Percentiles rank a stretch among this genome's conserved stretches.
phyloP scores from a whole-genome alignment of 169 alveolate genomes.

The Theileria parva region DNA sequence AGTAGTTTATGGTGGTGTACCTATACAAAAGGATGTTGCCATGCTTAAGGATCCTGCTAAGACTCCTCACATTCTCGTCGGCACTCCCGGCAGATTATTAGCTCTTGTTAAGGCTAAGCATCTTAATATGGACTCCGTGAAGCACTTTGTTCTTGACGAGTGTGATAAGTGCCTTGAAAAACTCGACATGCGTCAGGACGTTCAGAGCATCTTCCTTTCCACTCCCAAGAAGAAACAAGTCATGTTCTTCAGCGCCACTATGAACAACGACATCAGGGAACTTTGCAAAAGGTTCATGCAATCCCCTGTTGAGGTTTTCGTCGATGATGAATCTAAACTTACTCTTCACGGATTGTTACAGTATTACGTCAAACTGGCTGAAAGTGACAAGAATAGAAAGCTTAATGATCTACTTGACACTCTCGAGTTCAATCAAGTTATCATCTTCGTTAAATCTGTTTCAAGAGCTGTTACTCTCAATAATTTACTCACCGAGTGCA shows the following conservation, averaged over 20 bases:
- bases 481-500: slow-evolving; percentile 93
- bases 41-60: slow-evolving; percentile 90
- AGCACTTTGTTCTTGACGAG: slow-evolving; percentile 98
- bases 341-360: slow-evolving; percentile 98
- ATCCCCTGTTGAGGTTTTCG: slow-evolving; percentile 96
- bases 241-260: slow-evolving; percentile 99
- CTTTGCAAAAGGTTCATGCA: slow-evolving; percentile 98
- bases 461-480: slow-evolving; percentile 93
- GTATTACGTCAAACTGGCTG: slow-evolving; percentile 96
- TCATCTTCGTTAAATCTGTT: slow-evolving; percentile 96
- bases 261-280: slow-evolving; percentile 92
- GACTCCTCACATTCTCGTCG: slow-evolving; percentile 96
- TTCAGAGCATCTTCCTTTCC: slow-evolving; percentile 94
- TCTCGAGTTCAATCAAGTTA: slow-evolving; percentile 97
- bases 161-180: slow-evolving; percentile 99
- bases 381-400: slow-evolving; percentile 95
- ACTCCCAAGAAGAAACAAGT: slow-evolving; percentile 98
- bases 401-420: slow-evolving; percentile 95
- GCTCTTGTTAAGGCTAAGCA: slow-evolving; percentile 91
- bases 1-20: slow-evolving; percentile 98
- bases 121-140: slow-evolving; percentile 88
- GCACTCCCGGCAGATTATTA: slow-evolving; percentile 99
- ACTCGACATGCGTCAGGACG: slow-evolving; percentile 97
- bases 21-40: slow-evolving; percentile 90
- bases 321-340: slow-evolving; percentile 97